A percentile compares a stretch with the other conserved stretches of the same genome.
These are phyloP conservation scores for Plantago elongata DNA, from an alignment of 257 asterid genomes.

Conservation along the genomic window DNA sequence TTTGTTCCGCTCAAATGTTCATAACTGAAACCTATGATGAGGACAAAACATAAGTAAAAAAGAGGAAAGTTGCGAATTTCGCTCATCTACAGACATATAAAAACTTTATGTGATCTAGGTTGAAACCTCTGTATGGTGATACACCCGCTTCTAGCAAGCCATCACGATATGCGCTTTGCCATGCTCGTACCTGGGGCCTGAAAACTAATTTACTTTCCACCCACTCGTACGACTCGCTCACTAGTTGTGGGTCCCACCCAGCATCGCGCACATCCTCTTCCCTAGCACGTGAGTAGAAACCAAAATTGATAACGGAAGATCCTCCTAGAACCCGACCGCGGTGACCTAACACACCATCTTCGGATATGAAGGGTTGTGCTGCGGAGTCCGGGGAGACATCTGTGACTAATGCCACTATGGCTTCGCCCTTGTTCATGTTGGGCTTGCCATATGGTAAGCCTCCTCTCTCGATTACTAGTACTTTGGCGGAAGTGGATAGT, in stretches of 20 bases:
- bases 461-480: constrained; percentile 68
- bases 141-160: constrained; percentile 62
- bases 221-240: constrained; percentile 64
- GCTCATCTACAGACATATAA: too few species aligned
- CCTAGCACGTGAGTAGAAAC: constrained; percentile 65
- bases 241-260: constrained; percentile 49
- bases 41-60: too few species aligned
- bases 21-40: too few species aligned
- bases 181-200: constrained; percentile 33
- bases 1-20: constrained; percentile 72
- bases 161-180: constrained; percentile 71
- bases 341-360: constrained; percentile 73
- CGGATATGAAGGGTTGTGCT: constrained; percentile 61
- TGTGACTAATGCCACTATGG: constrained; percentile 18
- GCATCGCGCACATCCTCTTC: constrained; percentile 18
- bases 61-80: too few species aligned
- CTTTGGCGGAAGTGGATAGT: constrained; percentile 55
- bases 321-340: constrained; percentile 81
- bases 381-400: constrained; percentile 55
- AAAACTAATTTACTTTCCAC: constrained; percentile 63
- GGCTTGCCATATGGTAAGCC: constrained; percentile 64
- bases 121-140: constrained; percentile 45
- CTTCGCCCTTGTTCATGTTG: constrained; percentile 35
- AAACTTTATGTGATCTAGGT: too few species aligned
- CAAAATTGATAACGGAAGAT: constrained; percentile 66